Conservation (phyloP, 2,329 filamentous ascomycete genomes). For the Ophiostoma piceae region DNA sequence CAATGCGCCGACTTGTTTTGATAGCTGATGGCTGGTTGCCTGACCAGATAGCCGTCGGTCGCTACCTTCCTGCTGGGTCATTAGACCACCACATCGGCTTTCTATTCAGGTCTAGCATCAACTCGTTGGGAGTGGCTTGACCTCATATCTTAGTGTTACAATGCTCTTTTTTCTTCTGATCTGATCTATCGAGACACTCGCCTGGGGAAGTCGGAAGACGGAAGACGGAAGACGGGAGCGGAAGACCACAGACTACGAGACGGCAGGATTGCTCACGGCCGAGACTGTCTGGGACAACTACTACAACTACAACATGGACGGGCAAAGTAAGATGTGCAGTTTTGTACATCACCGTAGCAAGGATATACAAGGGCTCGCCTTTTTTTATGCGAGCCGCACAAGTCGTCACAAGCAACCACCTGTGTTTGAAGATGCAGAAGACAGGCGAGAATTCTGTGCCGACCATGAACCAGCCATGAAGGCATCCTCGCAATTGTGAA, state of each 20-base stretch:
- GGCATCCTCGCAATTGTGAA: no score
- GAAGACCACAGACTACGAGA: background rate
- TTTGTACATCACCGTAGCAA: background rate
- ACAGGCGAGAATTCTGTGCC: no score
- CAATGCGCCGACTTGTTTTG: background rate
- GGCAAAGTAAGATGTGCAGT: background rate
- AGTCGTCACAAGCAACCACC: background rate
- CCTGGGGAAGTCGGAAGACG: background rate
- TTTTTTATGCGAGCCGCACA: constrained; percentile 2
- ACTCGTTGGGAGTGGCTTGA: no score
- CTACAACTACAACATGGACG: background rate
- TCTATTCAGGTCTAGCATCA: no score
- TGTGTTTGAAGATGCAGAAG: no score
- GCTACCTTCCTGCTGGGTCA: no score
- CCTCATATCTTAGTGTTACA: no score
- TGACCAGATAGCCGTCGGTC: background rate
- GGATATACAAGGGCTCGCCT: background rate
- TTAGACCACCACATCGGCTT: no score
- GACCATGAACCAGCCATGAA: no score
- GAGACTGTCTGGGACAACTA: background rate
- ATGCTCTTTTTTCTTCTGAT: no score
- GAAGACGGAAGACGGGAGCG: background rate
- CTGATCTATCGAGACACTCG: no score
- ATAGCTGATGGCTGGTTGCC: background rate
- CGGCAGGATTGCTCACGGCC: background rate